A percentile compares a stretch with the other conserved stretches of the same genome.
Evolutionary conservation across 805 yeast species (phyloP).

Genomic region (Hanseniaspora pseudoguilliermondii): DNA sequence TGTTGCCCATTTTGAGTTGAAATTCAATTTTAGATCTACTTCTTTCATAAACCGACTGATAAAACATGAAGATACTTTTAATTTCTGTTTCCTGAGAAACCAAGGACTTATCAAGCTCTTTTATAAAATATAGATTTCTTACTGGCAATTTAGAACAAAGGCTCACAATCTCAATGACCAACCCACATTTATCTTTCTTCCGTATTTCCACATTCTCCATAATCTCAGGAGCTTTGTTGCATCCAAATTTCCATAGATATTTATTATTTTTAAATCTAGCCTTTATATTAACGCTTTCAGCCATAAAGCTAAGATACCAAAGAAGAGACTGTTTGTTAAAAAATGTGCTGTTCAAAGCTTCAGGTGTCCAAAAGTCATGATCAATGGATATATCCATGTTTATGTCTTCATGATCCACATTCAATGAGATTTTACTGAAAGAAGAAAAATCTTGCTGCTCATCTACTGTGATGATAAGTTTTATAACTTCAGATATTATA

Average conservation of each 20-base stretch:
- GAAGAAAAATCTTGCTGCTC: neutral
- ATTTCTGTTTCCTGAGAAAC: slow-evolving; percentile 25
- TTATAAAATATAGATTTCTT: slow-evolving; percentile 25
- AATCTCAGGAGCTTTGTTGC: neutral
- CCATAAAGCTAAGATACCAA: neutral
- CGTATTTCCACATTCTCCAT: neutral
- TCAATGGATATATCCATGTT: neutral
- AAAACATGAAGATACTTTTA: slow-evolving; percentile 23
- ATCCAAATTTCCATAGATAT: neutral
- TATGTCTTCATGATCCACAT: neutral
- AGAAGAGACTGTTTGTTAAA: neutral
- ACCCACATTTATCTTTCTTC: slow-evolving; percentile 24
- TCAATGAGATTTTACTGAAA: neutral
- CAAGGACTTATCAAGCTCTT: slow-evolving; percentile 16
- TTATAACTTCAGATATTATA: neutral
- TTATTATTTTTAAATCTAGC: neutral
- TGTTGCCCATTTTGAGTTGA: neutral
- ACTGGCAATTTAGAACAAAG: slow-evolving; percentile 36
- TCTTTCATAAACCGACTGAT: slow-evolving; percentile 20
- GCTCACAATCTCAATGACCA: slow-evolving; percentile 29
- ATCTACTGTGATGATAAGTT: neutral
- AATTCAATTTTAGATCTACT: neutral
- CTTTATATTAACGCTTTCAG: neutral
- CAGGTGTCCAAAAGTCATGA: neutral
- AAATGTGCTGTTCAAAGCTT: neutral